These are phyloP conservation scores for Chlorella sp. DNA, from an alignment of 139 green algal genomes.

Conservation along the genomic window DNA sequence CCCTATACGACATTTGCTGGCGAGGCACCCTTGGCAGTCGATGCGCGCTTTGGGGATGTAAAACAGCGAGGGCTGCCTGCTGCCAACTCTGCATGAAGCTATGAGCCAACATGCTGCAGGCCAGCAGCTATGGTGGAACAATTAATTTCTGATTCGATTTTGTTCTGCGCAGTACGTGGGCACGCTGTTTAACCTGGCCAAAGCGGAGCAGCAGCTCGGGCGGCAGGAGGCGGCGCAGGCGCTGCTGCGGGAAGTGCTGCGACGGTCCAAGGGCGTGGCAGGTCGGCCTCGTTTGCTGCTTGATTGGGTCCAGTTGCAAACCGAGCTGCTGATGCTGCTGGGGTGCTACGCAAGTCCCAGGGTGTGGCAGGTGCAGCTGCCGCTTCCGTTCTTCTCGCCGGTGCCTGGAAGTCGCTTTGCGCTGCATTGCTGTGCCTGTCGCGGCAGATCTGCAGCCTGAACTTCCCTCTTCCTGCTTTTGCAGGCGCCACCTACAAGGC, in stretches of 20 bases:
- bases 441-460: too few relatives aligned
- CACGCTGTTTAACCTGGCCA: constrained; percentile 68
- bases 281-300: not conserved
- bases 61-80: not conserved
- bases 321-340: not conserved
- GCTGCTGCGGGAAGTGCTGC: not conserved
- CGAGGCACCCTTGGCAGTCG: too few relatives aligned
- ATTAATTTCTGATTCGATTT: not conserved
- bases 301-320: too few relatives aligned
- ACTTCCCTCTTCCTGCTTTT: not conserved
- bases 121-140: too few relatives aligned
- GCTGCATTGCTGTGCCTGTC: too few relatives aligned
- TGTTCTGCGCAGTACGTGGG: constrained; percentile 41
- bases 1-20: too few relatives aligned
- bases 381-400: too few relatives aligned
- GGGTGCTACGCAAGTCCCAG: not conserved
- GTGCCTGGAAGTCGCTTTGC: too few relatives aligned
- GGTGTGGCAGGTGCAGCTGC: too few relatives aligned
- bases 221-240: constrained; percentile 39
- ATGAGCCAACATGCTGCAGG: too few relatives aligned
- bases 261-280: not conserved
- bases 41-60: not conserved
- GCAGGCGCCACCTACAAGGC: constrained; percentile 25
- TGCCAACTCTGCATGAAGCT: not conserved
- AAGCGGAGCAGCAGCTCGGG: constrained; percentile 58